These are phyloP conservation scores for Aegilops tauschii DNA, from an alignment of 176 grass and related monocot genomes.

Conservation along the genomic window DNA sequence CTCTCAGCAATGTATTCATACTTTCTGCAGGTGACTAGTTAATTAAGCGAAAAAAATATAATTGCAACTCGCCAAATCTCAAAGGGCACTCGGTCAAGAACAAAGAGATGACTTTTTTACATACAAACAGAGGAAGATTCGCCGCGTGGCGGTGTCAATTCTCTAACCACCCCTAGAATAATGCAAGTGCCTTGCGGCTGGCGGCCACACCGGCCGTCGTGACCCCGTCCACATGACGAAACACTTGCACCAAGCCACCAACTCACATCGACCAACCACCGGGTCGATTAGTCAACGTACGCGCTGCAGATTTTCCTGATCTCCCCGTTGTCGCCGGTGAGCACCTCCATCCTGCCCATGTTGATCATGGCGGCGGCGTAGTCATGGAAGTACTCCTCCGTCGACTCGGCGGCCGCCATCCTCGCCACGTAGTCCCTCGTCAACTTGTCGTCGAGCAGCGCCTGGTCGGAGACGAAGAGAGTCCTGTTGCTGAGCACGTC, in stretches of 20 bases:
- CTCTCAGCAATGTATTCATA: not conserved
- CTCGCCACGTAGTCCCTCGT: slow-evolving; percentile 44
- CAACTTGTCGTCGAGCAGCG: slow-evolving; percentile 41
- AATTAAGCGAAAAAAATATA: not conserved
- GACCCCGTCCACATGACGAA: not conserved
- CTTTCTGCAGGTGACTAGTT: not conserved
- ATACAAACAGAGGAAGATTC: not conserved
- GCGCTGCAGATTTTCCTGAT: slow-evolving; percentile 47
- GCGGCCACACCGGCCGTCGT: not conserved
- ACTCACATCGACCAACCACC: not conserved
- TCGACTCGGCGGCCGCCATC: slow-evolving; percentile 42
- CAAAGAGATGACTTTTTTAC: not conserved
- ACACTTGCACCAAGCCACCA: slow-evolving; percentile 8
- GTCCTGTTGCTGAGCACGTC: slow-evolving; percentile 8
- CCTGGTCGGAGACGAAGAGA: slow-evolving; percentile 51
- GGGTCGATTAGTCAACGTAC: slow-evolving; percentile 31
- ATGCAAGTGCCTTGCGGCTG: slow-evolving; percentile 10
- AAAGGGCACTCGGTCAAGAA: not conserved
- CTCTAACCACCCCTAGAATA: slow-evolving; percentile 11
- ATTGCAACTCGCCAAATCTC: not conserved
- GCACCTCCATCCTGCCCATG: slow-evolving; percentile 55
- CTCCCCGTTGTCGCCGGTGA: slow-evolving; percentile 46
- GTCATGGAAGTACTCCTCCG: slow-evolving; percentile 46
- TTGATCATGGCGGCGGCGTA: slow-evolving; percentile 55
- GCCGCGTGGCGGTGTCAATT: slow-evolving; percentile 3